These are phyloP conservation scores for Leishmania amazonensis DNA, from an alignment of 208 protist genomes.

Conservation along the genomic window DNA sequence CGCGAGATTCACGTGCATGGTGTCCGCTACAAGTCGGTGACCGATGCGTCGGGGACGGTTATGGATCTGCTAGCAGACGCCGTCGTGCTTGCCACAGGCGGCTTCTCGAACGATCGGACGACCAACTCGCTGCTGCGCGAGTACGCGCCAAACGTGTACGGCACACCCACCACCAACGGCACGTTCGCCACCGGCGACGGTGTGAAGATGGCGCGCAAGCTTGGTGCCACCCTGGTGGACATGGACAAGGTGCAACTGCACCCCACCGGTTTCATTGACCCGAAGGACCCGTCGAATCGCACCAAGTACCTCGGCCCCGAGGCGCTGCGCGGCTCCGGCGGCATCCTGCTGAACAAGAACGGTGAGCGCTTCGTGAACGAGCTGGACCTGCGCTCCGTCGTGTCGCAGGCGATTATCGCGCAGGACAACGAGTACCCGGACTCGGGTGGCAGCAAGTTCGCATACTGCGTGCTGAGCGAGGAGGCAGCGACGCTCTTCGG, in stretches of 20 bases:
- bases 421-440: slow-evolving; percentile 70
- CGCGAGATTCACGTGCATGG: slow-evolving; percentile 52
- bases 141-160: slow-evolving; percentile 71
- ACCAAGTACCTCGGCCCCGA: slow-evolving; percentile 96
- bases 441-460: slow-evolving; percentile 64
- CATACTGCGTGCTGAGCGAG: slow-evolving; percentile 88
- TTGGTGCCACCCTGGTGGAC: slow-evolving; percentile 86
- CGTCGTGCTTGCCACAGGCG: slow-evolving; percentile 90
- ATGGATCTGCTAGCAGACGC: slow-evolving; percentile 59
- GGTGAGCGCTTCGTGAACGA: slow-evolving; percentile 96
- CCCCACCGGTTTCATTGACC: slow-evolving; percentile 96
- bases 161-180: slow-evolving; percentile 93
- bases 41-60: slow-evolving; percentile 18
- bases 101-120: slow-evolving; percentile 75
- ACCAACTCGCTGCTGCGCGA: slow-evolving; percentile 72
- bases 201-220: slow-evolving; percentile 67
- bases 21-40: slow-evolving; percentile 43
- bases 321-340: slow-evolving; percentile 94
- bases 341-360: slow-evolving; percentile 92
- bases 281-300: slow-evolving; percentile 78
- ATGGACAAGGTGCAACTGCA: slow-evolving; percentile 96
- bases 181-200: slow-evolving; percentile 82
- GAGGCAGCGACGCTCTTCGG: slow-evolving; percentile 78
- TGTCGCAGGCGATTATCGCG: slow-evolving; percentile 90
- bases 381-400: slow-evolving; percentile 93